Evolutionary conservation across 2,329 filamentous ascomycete genomes (phyloP), one percentile per base, ranked within the genome.

Genomic region (Mariannaea sp.): DNA sequence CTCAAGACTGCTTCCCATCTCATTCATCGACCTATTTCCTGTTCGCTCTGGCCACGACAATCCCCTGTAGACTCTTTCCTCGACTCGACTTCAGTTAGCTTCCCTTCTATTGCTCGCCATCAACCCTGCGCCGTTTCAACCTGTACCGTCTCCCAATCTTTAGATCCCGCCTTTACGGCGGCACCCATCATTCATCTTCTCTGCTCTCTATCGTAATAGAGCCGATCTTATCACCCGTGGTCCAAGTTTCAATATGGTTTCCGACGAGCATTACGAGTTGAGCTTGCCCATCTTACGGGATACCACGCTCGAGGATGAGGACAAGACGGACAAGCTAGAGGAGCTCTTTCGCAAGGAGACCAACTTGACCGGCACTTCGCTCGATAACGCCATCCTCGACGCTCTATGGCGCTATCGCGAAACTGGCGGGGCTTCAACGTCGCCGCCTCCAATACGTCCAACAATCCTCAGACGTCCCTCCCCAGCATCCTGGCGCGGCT

Each of bases 261-360:
- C 92, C 66, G 93, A 97, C 79, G 86, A 92, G 65, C 86, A 93
- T 50, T 96, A 95, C 78, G 92, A 97, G 66, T 83, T 94, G 68
- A 96, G 92, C 73, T 84, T 95, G 70, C 90, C 91, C 46, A 84
- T 97, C 69, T 83, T 99, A 60, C 87, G 94, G 76, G 88, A 97
- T 74, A 77, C 85, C 53, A 80, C 81, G 49, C 80, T 96, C 57
- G 90, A 96, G 66, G 94, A 97, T 59, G 94, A 99, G 74, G 93
- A 97, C 69, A 96, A 94, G 79, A 93, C 90, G 42, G 93, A 97
- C 74, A 89, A 84, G 74, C 80, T 97, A 47, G 92, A 97, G 75
- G 89, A 92, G 61, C 80, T 97, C 47, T 80, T 97, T 66, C 87
- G 86, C 73, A 87, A 86, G 64, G 86, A 92, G 74, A 92, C 91